Evolutionary conservation across 1,284 basidiomycete genomes (phyloP).

Genomic region (Rhodotorula sp.): DNA sequence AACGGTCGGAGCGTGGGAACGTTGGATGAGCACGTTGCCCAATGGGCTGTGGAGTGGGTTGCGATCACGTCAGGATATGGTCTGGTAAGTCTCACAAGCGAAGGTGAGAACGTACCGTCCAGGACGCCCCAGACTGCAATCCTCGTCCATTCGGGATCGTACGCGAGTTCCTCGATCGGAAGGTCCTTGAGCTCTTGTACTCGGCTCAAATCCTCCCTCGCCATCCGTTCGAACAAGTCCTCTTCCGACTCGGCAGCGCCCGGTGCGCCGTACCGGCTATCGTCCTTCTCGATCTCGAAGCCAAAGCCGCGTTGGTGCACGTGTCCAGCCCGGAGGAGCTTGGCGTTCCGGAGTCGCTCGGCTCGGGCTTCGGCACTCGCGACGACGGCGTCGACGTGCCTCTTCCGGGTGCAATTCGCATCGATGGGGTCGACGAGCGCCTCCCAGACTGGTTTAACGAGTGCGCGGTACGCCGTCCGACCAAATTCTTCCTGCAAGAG

Average conservation of each 20-base stretch:
- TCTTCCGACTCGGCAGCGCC: neutral
- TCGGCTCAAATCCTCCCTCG: neutral
- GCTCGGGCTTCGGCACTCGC: neutral
- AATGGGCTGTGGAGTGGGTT: neutral
- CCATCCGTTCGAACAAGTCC: neutral
- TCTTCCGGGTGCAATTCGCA: neutral
- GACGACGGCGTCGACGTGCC: neutral
- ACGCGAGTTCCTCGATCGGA: neutral
- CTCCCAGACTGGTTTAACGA: neutral
- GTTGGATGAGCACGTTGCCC: conserved; percentile 8
- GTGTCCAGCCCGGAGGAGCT: too few species aligned
- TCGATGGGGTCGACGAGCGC: neutral
- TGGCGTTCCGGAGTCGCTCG: neutral
- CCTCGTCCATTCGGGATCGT: neutral
- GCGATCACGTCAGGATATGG: too few species aligned
- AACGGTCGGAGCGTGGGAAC: conserved; percentile 4
- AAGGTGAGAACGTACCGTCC: neutral
- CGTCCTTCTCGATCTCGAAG: too few species aligned
- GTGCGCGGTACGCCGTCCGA: neutral
- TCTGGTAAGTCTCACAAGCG: neutral
- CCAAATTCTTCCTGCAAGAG: neutral
- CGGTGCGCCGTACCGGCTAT: neutral
- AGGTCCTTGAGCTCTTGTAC: neutral
- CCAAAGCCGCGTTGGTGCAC: too few species aligned
- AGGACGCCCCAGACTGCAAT: conserved; percentile 1